Evolutionary conservation across 2,329 filamentous ascomycete species (phyloP), one percentile per base, ranked within the genome.

Genomic region (Blastomyces emzantsi): DNA sequence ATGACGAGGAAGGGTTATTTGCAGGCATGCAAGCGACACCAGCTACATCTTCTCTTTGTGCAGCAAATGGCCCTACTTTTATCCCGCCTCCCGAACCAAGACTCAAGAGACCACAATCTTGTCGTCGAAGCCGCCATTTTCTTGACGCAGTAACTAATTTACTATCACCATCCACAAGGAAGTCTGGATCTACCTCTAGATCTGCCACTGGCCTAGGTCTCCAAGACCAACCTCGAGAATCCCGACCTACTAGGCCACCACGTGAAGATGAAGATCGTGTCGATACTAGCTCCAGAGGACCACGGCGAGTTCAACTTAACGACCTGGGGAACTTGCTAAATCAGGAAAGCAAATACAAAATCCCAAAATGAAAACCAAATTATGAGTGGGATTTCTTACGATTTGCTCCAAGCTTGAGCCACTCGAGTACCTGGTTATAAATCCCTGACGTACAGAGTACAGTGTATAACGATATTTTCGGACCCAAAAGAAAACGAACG

Each of bases 1-100:
- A 93, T 69, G 92, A 96, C 68, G 87, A 92, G 0, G 91, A 91
- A 28, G 90, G 90, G 0, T 77, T 96, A 0, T 78, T 95, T 0
- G 85, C 67, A 76, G 73, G 45, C 68, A 61, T 64, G 65, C 66
- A 13, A 58, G 52, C 45, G 17, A 49, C 39, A 61, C 28, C 55
- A 41, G 19, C 30, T 22, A 47, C n/a, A 13, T 54, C 58, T 54
- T 25, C 25, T 61, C 28, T 64, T 51, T 62, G 61, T 13, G 45
- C 64, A n/a, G 60, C 63, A 51, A 36, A 64, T 22, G 62, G 55
- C 6, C 15, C 19, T 36, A 4, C 30, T 11, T 56, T 39, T 22
- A n/a, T n/a, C n/a, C 58, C 59, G 25, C 30, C 51, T 30, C 52
- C 60, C 39, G 49, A 51, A 52, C 28, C 47, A 13, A 28, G 63